phyloP scores from a whole-genome alignment of 768 basidiomycete species.

The Hericium coralloides region DNA sequence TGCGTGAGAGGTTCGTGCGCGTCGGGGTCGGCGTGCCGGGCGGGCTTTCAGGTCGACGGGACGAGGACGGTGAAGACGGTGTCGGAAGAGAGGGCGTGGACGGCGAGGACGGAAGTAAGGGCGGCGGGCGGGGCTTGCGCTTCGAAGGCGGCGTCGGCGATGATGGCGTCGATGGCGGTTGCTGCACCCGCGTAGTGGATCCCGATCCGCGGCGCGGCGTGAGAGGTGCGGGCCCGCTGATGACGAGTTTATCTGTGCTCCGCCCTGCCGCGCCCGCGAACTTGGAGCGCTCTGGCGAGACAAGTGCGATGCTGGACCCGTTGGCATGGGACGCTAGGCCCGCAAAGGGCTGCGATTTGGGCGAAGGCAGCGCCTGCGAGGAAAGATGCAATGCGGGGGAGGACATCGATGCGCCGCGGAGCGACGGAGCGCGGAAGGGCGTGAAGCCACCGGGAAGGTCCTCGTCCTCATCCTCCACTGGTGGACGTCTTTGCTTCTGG shows the following conservation, averaged over 20 bases:
- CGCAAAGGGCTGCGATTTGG: constrained; percentile 26
- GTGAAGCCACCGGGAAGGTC: constrained; percentile 43
- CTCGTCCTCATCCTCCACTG: constrained; percentile 12
- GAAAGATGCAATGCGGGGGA: constrained; percentile 64
- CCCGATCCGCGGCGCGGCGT: constrained; percentile 15
- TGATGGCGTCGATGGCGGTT: constrained; percentile 10
- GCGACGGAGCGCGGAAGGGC: constrained; percentile 55
- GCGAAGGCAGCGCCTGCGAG: constrained; percentile 45
- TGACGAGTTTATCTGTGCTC: constrained; percentile 10
- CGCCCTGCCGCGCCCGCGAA: constrained; percentile 13
- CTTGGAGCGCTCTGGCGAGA: too few relatives aligned
- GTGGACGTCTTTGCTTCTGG: constrained; percentile 16
- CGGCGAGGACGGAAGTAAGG: constrained; percentile 13
- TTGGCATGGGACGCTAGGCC: not conserved
- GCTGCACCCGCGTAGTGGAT: not conserved
- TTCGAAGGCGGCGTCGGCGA: constrained; percentile 16
- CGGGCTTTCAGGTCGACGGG: constrained; percentile 27
- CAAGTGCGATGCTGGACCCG: too few relatives aligned
- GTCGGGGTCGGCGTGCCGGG: constrained; percentile 42
- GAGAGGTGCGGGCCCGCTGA: constrained; percentile 25
- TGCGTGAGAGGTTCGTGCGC: constrained; percentile 29
- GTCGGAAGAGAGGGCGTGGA: constrained; percentile 7
- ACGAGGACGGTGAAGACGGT: not conserved
- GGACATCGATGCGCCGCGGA: constrained; percentile 64
- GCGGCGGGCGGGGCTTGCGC: constrained; percentile 16